These are phyloP conservation scores for Cadophora gregata DNA, from an alignment of 2,329 filamentous ascomycete genomes.

Conservation along the genomic window DNA sequence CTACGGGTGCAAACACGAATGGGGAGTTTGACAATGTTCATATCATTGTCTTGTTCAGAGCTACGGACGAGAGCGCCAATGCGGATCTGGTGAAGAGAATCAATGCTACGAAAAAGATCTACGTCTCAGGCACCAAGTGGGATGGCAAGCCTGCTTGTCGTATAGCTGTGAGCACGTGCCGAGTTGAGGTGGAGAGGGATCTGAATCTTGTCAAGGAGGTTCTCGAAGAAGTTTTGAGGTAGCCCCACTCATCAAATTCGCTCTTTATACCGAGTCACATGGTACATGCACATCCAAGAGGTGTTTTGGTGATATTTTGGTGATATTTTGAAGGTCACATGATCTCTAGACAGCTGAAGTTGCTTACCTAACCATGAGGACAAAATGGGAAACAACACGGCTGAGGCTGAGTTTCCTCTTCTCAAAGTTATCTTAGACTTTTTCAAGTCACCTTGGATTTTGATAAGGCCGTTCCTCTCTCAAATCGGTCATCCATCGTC, in stretches of 20 bases:
- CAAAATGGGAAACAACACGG: not conserved
- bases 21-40: conserved; percentile 43
- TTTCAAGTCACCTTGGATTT: too few species aligned
- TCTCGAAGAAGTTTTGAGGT: conserved; percentile 48
- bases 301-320: not conserved
- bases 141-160: conserved; percentile 74
- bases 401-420: not conserved
- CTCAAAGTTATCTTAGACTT: not conserved
- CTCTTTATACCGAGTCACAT: not conserved
- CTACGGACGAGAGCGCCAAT: conserved; percentile 70
- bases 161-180: conserved; percentile 89
- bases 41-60: conserved; percentile 80
- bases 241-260: not conserved
- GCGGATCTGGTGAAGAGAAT: conserved; percentile 70
- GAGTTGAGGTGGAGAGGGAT: conserved; percentile 72
- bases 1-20: conserved; percentile 43
- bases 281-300: not conserved
- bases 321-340: too few species aligned
- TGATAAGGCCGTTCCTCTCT: too few species aligned
- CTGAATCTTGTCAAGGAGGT: conserved; percentile 68
- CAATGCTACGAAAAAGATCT: conserved; percentile 76
- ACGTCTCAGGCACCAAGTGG: conserved; percentile 84
- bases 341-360: too few species aligned
- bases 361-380: not conserved
- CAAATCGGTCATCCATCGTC: too few species aligned